Percentiles rank a stretch among this genome's conserved stretches.
phyloP scores from a whole-genome alignment of 2,329 filamentous ascomycete genomes.

The Berkeleyomyces basicola region DNA sequence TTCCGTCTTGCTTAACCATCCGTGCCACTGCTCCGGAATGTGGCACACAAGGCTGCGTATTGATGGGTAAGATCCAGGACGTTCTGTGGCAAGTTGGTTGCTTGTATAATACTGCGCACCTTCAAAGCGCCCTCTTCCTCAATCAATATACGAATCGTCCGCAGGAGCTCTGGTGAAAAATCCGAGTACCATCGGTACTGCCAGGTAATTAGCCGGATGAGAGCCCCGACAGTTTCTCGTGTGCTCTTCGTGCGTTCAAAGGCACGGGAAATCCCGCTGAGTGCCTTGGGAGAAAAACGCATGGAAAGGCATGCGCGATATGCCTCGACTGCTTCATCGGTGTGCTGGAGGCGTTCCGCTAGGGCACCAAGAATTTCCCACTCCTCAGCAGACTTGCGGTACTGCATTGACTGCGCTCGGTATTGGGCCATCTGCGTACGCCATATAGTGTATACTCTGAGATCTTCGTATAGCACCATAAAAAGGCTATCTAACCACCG shows the following conservation, averaged over 20 bases:
- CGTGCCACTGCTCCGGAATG: conserved; percentile 85
- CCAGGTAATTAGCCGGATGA: conserved; percentile 89
- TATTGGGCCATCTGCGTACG: conserved; percentile 95
- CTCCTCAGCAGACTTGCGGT: conserved; percentile 91
- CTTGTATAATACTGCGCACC: conserved; percentile 90
- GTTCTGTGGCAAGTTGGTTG: conserved; percentile 80
- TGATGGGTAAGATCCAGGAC: conserved; percentile 91
- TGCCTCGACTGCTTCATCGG: conserved; percentile 80
- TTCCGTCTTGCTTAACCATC: conserved; percentile 42
- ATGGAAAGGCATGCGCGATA: conserved; percentile 76
- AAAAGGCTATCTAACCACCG: conserved; percentile 97
- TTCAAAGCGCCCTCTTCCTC: conserved; percentile 97
- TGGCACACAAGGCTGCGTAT: conserved; percentile 85
- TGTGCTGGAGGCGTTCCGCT: conserved; percentile 82
- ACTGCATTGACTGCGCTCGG: conserved; percentile 79
- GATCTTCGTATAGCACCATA: conserved; percentile 97
- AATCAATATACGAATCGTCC: conserved; percentile 77
- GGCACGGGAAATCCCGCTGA: conserved; percentile 65
- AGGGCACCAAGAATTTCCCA: conserved; percentile 96
- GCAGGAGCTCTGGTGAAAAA: conserved; percentile 84
- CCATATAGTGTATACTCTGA: conserved; percentile 98
- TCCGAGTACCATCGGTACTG: conserved; percentile 99
- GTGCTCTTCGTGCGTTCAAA: conserved; percentile 67
- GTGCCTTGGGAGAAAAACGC: conserved; percentile 84
- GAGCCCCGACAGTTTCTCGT: conserved; percentile 62